phyloP scores from a whole-genome alignment of 257 asterid genomes.

The Penstemon newberryi region DNA sequence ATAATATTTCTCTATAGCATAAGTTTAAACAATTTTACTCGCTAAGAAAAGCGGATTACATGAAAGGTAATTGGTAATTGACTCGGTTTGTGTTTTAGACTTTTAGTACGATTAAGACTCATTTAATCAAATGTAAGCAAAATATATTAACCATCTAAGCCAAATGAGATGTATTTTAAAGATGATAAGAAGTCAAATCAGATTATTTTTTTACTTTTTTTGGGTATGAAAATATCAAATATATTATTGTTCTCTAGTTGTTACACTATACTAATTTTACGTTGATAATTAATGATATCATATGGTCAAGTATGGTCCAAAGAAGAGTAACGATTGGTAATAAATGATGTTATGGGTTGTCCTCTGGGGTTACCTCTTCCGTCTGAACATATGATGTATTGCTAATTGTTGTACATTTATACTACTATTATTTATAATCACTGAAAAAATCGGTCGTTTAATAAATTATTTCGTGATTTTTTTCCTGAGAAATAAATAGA shows the following conservation, averaged over 20 bases:
- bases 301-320: not conserved
- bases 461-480: not conserved
- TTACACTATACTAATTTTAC: not conserved
- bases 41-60: too few relatives aligned
- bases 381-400: not conserved
- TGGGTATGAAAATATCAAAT: not conserved
- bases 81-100: too few relatives aligned
- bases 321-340: conserved; percentile 6
- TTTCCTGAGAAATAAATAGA: too few relatives aligned
- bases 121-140: too few relatives aligned
- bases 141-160: too few relatives aligned
- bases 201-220: not conserved
- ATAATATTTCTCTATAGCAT: too few relatives aligned
- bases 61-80: too few relatives aligned
- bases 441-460: not conserved
- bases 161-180: not conserved
- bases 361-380: not conserved
- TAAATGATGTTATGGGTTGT: conserved; percentile 10
- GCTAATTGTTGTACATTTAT: not conserved
- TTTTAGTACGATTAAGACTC: too few relatives aligned
- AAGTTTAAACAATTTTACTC: too few relatives aligned
- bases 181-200: not conserved
- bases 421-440: not conserved
- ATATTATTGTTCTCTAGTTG: not conserved
- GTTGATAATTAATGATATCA: not conserved